Conservation (phyloP, 2,329 filamentous ascomycete species). For the Rhytidhysteron rufulum region DNA sequence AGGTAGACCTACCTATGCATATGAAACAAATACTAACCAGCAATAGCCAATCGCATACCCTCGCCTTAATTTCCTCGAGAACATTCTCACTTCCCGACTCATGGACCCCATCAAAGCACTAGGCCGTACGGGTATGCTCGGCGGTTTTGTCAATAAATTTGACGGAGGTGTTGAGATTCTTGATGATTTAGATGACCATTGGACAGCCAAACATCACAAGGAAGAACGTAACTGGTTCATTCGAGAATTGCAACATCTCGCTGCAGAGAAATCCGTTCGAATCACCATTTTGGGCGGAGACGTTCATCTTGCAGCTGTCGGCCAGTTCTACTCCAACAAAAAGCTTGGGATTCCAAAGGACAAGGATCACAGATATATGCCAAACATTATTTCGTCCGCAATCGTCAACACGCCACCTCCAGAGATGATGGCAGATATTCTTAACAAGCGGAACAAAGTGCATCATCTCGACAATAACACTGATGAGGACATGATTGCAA, state of each 20-base stretch:
- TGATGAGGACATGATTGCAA: conserved; percentile 91
- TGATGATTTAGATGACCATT: conserved; percentile 92
- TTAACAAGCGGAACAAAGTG: conserved; percentile 86
- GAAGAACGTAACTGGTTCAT: conserved; percentile 81
- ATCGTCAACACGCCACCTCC: conserved; percentile 91
- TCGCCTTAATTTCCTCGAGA: conserved; percentile 56
- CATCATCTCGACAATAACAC: conserved; percentile 67
- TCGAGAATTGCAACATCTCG: conserved; percentile 87
- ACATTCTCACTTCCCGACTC: conserved; percentile 72
- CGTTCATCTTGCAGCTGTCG: conserved; percentile 86
- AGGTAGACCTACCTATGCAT: conserved; percentile 28
- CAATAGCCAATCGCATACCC: conserved; percentile 44
- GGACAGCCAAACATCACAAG: conserved; percentile 95
- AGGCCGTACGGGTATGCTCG: conserved; percentile 75
- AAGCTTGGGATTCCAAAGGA: conserved; percentile 81
- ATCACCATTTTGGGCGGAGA: conserved; percentile 92
- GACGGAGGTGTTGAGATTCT: conserved; percentile 89
- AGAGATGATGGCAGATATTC: conserved; percentile 80
- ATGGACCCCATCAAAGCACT: conserved; percentile 90
- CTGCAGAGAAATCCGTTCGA: conserved; percentile 86
- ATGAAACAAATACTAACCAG: not conserved
- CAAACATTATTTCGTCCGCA: conserved; percentile 88
- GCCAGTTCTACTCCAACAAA: conserved; percentile 91
- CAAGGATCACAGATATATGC: conserved; percentile 93
- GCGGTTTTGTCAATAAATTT: conserved; percentile 78